Conservation (phyloP, 306 rosid species). For the barrel medic (Medicago truncatula) region MtrunA17r5.0-ANR NC_053045.1:7864501-7865000, state of each 20-base stretch:
- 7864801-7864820: background rate
- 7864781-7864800: background rate
- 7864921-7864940: background rate
- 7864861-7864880: too few species aligned
- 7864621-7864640: background rate
- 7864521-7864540: background rate
- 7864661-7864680: constrained; percentile 15
- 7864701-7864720: background rate
- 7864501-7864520: too few species aligned
- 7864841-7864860: background rate
- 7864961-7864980: background rate
- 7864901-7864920: background rate
- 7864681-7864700: background rate
- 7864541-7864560: background rate
- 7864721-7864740: background rate
- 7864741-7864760: background rate
- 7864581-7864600: background rate
- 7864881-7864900: background rate
- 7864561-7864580: background rate
- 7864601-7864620: background rate
- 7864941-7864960: background rate
- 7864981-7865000: background rate
- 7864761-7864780: background rate
- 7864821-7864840: background rate
- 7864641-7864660: constrained; percentile 1